These are phyloP conservation scores for Ogataea methanolica DNA, from an alignment of 805 yeast genomes.

Conservation along the genomic window DNA sequence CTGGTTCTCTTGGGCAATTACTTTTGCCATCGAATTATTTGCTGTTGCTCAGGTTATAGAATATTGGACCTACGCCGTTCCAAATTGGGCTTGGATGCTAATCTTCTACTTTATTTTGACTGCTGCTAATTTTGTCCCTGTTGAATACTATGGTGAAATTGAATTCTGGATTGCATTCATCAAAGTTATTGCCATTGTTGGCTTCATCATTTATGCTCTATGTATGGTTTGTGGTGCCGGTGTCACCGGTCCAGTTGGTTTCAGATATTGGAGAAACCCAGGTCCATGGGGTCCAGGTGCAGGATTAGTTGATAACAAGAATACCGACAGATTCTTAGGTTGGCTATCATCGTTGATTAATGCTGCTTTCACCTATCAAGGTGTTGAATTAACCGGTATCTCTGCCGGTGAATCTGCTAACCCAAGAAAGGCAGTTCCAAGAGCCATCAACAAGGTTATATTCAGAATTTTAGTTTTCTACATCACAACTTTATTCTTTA, in stretches of 20 bases:
- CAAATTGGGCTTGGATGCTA: slow-evolving; percentile 67
- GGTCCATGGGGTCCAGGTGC: slow-evolving; percentile 65
- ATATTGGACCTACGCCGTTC: slow-evolving; percentile 67
- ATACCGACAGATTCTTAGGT: slow-evolving; percentile 60
- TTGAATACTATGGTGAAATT: slow-evolving; percentile 65
- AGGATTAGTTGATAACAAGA: slow-evolving; percentile 40
- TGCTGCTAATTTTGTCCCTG: slow-evolving; percentile 57
- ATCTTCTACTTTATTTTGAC: slow-evolving; percentile 59
- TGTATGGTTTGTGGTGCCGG: slow-evolving; percentile 78
- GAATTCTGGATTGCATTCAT: slow-evolving; percentile 71
- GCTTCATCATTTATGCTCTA: slow-evolving; percentile 63
- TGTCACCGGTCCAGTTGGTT: slow-evolving; percentile 63
- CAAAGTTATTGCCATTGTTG: slow-evolving; percentile 64
- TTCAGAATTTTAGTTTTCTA: slow-evolving; percentile 63
- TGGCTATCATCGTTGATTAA: slow-evolving; percentile 65
- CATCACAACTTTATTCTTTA: slow-evolving; percentile 59
- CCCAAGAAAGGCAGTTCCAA: slow-evolving; percentile 67
- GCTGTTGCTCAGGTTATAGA: slow-evolving; percentile 63
- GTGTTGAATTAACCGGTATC: slow-evolving; percentile 72
- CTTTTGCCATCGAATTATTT: slow-evolving; percentile 70
- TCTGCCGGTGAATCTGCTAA: slow-evolving; percentile 71
- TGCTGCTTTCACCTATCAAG: slow-evolving; percentile 80
- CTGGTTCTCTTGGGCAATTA: slow-evolving; percentile 76
- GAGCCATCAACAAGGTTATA: slow-evolving; percentile 66
- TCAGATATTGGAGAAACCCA: slow-evolving; percentile 77